phyloP scores from a whole-genome alignment of 306 rosid genomes.

The Prunus mira region DNA sequence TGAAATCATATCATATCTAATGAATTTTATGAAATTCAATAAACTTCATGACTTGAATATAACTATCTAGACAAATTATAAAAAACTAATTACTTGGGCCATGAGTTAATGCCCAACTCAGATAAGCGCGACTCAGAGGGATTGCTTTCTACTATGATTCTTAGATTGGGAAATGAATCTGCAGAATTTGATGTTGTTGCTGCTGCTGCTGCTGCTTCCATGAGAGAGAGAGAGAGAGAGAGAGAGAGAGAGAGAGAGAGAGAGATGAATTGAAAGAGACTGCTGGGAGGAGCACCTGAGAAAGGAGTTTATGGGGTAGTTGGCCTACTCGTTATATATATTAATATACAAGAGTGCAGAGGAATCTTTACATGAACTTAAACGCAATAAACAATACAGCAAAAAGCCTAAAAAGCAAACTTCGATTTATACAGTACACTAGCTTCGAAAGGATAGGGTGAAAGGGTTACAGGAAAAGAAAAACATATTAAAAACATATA shows the following conservation, averaged over 20 bases:
- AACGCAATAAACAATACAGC: not conserved
- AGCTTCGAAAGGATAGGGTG: not conserved
- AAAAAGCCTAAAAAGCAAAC: not conserved
- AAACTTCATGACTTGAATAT: no score
- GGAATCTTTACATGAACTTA: constrained; percentile 18
- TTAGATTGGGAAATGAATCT: constrained; percentile 9
- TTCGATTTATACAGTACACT: not conserved
- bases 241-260: not conserved
- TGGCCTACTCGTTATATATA: constrained; percentile 26
- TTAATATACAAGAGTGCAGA: constrained; percentile 7
- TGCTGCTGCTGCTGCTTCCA: constrained; percentile 18
- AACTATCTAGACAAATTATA: not conserved
- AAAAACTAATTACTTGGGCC: constrained; percentile 27
- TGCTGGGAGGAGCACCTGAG: not conserved
- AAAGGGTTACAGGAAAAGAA: not conserved
- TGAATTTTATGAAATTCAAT: no score
- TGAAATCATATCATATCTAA: no score
- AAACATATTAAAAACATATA: not conserved
- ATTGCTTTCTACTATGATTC: constrained; percentile 26
- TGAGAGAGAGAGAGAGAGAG: not conserved
- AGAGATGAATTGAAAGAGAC: constrained; percentile 15
- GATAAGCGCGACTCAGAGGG: constrained; percentile 7
- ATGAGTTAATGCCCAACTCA: constrained; percentile 27
- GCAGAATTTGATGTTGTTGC: constrained; percentile 20
- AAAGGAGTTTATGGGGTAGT: constrained; percentile 22